Conservation (phyloP, 2,329 filamentous ascomycete species). For the Pyrenophora teres region DNA sequence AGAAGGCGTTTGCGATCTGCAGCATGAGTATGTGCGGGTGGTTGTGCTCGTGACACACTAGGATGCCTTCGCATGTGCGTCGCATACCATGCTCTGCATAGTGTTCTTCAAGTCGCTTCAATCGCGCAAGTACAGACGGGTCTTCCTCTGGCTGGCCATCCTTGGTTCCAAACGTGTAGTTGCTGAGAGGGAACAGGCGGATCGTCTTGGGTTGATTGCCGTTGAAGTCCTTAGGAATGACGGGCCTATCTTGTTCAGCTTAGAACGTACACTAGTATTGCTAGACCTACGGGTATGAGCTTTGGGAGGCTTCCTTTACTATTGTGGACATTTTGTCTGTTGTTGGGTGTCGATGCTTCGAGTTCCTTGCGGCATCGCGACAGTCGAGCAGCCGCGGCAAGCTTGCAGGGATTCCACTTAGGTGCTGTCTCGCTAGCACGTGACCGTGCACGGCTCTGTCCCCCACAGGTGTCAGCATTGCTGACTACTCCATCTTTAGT, state of each 20-base stretch:
- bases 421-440: conserved; percentile 11
- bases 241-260: conserved; percentile 59
- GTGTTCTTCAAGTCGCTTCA: conserved; percentile 95
- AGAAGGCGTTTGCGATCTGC: conserved; percentile 99
- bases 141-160: conserved; percentile 98
- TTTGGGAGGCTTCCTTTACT: conserved; percentile 74
- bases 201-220: conserved; percentile 88
- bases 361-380: conserved; percentile 19
- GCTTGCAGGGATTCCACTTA: conserved; percentile 10
- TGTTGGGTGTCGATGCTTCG: conserved; percentile 8
- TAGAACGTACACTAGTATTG: too few species aligned
- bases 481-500: not conserved
- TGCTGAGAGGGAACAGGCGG: conserved; percentile 90
- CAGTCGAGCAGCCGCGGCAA: conserved; percentile 12
- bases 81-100: conserved; percentile 93
- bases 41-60: conserved; percentile 98
- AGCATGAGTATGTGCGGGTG: conserved; percentile 98
- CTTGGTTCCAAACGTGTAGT: conserved; percentile 99
- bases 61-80: conserved; percentile 92
- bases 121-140: conserved; percentile 86
- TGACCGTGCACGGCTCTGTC: conserved; percentile 6
- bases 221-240: conserved; percentile 81
- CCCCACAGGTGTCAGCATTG: not conserved
- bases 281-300: conserved; percentile 65
- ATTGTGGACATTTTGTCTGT: conserved; percentile 75